These are phyloP conservation scores for Umbelopsis sp. DNA, from an alignment of 371 early-diverging fungal genomes.

Conservation along the genomic window DNA sequence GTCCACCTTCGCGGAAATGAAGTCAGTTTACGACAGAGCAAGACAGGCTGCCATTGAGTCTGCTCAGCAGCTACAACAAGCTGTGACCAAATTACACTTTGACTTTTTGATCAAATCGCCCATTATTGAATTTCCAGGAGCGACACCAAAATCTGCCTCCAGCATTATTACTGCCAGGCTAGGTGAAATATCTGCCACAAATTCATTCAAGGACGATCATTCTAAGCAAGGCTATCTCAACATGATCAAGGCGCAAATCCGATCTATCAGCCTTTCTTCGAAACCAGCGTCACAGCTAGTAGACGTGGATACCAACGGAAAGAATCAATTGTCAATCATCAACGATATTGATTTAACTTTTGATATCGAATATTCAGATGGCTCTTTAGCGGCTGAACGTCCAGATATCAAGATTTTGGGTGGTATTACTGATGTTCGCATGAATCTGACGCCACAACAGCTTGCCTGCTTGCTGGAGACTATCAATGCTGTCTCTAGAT, in stretches of 20 bases:
- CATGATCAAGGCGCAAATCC: constrained; percentile 69
- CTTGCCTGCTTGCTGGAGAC: constrained; percentile 75
- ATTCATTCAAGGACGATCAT: constrained; percentile 56
- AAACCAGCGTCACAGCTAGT: constrained; percentile 34
- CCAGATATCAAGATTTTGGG: constrained; percentile 62
- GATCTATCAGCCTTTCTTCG: constrained; percentile 71
- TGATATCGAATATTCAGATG: constrained; percentile 51
- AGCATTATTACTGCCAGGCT: constrained; percentile 80
- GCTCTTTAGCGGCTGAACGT: constrained; percentile 25
- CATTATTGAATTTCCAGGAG: constrained; percentile 85
- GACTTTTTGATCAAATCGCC: constrained; percentile 88
- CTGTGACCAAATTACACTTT: constrained; percentile 78
- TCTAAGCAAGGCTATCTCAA: constrained; percentile 44
- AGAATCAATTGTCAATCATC: constrained; percentile 71
- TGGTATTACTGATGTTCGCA: constrained; percentile 75
- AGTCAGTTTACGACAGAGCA: constrained; percentile 85
- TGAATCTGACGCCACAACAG: constrained; percentile 81
- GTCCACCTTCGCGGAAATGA: constrained; percentile 85
- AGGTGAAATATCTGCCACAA: constrained; percentile 86
- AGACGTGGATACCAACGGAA: constrained; percentile 16
- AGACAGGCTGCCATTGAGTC: constrained; percentile 81
- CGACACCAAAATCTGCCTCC: constrained; percentile 45
- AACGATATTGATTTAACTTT: constrained; percentile 82
- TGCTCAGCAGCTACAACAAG: constrained; percentile 71
- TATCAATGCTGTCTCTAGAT: constrained; percentile 49